These are phyloP conservation scores for Penicillium coprophilum DNA, from an alignment of 495 filamentous ascomycete species.

Conservation along the genomic window DNA sequence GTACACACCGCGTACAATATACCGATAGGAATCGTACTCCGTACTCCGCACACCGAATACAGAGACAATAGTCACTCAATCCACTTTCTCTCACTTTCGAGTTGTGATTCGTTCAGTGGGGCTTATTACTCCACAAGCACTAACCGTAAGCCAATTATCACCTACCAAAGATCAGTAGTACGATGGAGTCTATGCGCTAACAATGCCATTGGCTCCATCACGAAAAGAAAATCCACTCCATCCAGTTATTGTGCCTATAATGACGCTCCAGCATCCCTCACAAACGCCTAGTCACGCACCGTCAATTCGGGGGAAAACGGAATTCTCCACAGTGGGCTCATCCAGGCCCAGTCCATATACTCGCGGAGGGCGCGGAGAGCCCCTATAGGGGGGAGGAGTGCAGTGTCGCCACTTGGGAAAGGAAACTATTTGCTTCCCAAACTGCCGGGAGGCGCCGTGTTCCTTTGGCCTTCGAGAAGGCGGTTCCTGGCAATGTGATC, in stretches of 20 bases:
- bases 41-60: too few species aligned
- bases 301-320: conserved; percentile 28
- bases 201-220: conserved; percentile 18
- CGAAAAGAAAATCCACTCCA: conserved; percentile 2
- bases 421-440: conserved; percentile 26
- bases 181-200: conserved; percentile 22
- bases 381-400: conserved; percentile 14
- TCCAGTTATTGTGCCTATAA: background rate
- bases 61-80: background rate
- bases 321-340: conserved; percentile 29
- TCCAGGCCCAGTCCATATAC: conserved; percentile 27
- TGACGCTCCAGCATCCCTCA: conserved; percentile 2
- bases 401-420: conserved; percentile 16
- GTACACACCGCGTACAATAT: conserved; percentile 15
- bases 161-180: conserved; percentile 16
- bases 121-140: conserved; percentile 9
- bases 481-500: conserved; percentile 7
- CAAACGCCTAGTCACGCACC: conserved; percentile 11
- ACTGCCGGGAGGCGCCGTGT: conserved; percentile 22
- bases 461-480: conserved; percentile 30
- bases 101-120: conserved; percentile 6
- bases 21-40: background rate
- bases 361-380: conserved; percentile 17
- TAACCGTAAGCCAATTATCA: conserved; percentile 9
- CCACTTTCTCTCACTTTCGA: background rate